Evolutionary conservation across 345 rosid genomes (phyloP), one percentile per base, ranked within the genome.

Genomic region (Excoecaria agallocha): DNA sequence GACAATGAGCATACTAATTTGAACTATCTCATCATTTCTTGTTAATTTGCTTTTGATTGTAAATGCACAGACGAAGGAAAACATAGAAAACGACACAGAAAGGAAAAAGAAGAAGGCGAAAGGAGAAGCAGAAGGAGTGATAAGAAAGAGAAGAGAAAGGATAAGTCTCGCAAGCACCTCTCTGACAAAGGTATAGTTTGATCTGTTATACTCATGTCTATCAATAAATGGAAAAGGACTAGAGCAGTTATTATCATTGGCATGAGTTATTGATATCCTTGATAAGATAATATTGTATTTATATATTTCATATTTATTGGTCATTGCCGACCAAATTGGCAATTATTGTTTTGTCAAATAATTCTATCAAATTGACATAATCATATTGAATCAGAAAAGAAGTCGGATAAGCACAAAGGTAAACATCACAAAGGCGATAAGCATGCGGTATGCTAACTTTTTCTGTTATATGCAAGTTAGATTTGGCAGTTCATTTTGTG

Each of bases 391-490:
- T 45, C 94, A 92, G 99, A 89, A 74, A 92, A 86, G 87, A 91
- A 87, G 86, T 88, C 89, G 88, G 96, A 89, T 80, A 86, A 85
- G 81, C 80, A 56, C 58, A 84, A 76, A 79, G 82, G 82, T 80
- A 89, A 87, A 78, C 85, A 78, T 68, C 78, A 62, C 15, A 87
- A 84, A 80, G 84, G 77, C 39, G 84, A 87, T 17, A 71, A 65
- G 54, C 35, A 51, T 43, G 69, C 22, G 71, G 98, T 94, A 80
- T 83, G 89, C 72, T 75, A 60, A 80, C 57, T 74, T 79, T n/a
- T 16, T 55, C 68, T 56, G 46, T 55, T 19, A 63, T 62, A 15
- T 62, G 22, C 56, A 43, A 73, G 46, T 41, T 2, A 35, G 37
- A 35, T 41, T 76, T 57, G 60, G 57, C 37, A 11, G 51, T 74